Percentiles rank a stretch among this genome's conserved stretches.
phyloP scores from a whole-genome alignment of 257 asterid genomes.

The Fraxinus americana region DNA sequence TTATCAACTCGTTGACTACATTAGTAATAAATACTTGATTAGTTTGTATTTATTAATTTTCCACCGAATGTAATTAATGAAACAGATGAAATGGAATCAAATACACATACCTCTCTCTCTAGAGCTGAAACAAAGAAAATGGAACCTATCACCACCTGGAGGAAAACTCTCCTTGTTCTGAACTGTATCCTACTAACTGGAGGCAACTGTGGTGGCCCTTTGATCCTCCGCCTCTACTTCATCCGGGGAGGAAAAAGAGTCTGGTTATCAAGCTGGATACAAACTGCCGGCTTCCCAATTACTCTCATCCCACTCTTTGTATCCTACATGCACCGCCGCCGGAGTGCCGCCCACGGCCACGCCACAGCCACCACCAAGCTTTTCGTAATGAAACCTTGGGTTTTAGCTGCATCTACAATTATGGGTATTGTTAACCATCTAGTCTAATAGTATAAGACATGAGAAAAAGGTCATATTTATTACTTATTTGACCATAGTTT shows the following conservation, averaged over 20 bases:
- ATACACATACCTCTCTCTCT: too few relatives aligned
- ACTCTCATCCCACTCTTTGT: conserved; percentile 7
- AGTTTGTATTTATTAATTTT: not conserved
- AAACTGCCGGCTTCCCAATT: conserved; percentile 21
- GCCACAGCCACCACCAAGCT: not conserved
- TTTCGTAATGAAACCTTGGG: conserved; percentile 4
- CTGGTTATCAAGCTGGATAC: conserved; percentile 19
- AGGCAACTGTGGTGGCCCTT: conserved; percentile 20
- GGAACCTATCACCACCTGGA: not conserved
- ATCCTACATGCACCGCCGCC: not conserved
- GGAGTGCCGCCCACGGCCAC: not conserved
- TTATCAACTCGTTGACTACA: too few relatives aligned
- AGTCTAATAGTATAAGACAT: too few relatives aligned
- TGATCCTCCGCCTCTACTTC: conserved; percentile 19
- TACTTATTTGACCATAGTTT: too few relatives aligned
- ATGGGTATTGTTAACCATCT: conserved; percentile 7
- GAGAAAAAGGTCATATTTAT: not conserved
- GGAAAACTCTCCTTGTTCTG: not conserved
- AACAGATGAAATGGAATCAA: too few relatives aligned
- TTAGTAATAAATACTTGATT: not conserved
- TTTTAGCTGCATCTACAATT: conserved; percentile 4
- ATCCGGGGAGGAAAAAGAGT: conserved; percentile 16
- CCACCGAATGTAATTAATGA: not conserved
- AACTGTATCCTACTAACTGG: conserved; percentile 1
- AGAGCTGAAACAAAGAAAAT: not conserved